Evolutionary conservation across 345 rosid species (phyloP).

Genomic region (Clarkia xantiana): DNA sequence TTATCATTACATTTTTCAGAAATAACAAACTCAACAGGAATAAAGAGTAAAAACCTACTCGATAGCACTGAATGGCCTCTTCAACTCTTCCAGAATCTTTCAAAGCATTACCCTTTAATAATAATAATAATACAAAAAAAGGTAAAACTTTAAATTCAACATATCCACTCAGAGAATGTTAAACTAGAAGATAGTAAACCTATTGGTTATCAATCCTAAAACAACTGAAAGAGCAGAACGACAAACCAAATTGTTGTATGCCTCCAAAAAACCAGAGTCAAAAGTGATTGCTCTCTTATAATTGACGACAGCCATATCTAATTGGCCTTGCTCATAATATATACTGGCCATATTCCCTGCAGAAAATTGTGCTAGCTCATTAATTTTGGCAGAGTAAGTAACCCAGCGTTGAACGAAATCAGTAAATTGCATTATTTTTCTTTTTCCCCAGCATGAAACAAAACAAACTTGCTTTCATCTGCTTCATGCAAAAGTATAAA

Average conservation of each 20-base stretch:
- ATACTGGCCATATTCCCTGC: conserved; percentile 87
- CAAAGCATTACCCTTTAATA: conserved; percentile 78
- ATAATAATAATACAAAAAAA: conserved; percentile 4
- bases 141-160: neutral
- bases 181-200: neutral
- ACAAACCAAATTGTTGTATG: conserved; percentile 90
- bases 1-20: neutral
- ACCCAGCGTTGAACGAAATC: neutral
- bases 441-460: too few relatives aligned
- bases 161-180: neutral
- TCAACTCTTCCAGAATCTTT: conserved; percentile 87
- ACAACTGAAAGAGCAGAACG: neutral
- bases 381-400: neutral
- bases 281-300: conserved; percentile 75
- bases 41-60: conserved; percentile 26
- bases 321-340: conserved; percentile 76
- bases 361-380: conserved; percentile 1
- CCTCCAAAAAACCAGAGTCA: conserved; percentile 87
- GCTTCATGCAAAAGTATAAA: neutral
- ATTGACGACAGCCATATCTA: conserved; percentile 74
- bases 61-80: conserved; percentile 89
- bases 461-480: conserved; percentile 1
- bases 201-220: neutral
- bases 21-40: neutral
- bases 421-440: conserved; percentile 3